phyloP scores from a whole-genome alignment of 352 stramenopile genomes.

The Phytophthora sp. region DNA sequence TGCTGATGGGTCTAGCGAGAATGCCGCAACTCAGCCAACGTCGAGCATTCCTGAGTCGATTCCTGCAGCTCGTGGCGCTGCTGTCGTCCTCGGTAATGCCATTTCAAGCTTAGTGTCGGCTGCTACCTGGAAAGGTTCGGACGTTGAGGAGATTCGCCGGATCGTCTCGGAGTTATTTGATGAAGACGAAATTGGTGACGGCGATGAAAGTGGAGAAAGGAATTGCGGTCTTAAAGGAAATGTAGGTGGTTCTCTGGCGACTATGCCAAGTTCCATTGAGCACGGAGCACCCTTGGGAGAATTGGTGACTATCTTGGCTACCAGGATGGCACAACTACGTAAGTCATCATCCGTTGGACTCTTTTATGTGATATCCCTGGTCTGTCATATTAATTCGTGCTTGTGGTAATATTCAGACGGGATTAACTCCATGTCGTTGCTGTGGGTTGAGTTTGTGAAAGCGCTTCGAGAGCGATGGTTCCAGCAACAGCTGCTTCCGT shows the following conservation, averaged over 20 bases:
- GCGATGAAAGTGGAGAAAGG: constrained; percentile 16
- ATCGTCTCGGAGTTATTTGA: constrained; percentile 67
- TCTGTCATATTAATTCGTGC: too few relatives aligned
- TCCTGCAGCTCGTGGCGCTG: constrained; percentile 74
- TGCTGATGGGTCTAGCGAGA: constrained; percentile 2
- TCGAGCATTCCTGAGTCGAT: constrained; percentile 53
- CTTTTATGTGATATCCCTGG: too few relatives aligned
- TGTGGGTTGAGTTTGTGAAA: constrained; percentile 90
- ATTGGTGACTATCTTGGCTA: constrained; percentile 71
- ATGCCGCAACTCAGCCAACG: not conserved
- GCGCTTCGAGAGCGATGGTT: constrained; percentile 72
- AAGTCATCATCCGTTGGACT: constrained; percentile 14
- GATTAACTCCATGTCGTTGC: constrained; percentile 73
- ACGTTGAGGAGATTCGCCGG: constrained; percentile 67
- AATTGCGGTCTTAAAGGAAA: constrained; percentile 10
- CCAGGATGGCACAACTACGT: constrained; percentile 75
- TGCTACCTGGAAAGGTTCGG: constrained; percentile 76
- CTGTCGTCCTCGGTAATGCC: constrained; percentile 70
- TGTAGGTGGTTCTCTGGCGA: constrained; percentile 1
- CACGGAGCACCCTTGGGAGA: constrained; percentile 69
- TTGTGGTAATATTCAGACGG: constrained; percentile 47
- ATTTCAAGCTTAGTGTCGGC: constrained; percentile 76
- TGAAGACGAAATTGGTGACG: constrained; percentile 24
- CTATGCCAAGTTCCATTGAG: constrained; percentile 31
- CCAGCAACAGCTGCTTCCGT: constrained; percentile 66